These are phyloP conservation scores for Gigaspora rosea DNA, from an alignment of 192 early-diverging fungal genomes.

Conservation along the genomic window DNA sequence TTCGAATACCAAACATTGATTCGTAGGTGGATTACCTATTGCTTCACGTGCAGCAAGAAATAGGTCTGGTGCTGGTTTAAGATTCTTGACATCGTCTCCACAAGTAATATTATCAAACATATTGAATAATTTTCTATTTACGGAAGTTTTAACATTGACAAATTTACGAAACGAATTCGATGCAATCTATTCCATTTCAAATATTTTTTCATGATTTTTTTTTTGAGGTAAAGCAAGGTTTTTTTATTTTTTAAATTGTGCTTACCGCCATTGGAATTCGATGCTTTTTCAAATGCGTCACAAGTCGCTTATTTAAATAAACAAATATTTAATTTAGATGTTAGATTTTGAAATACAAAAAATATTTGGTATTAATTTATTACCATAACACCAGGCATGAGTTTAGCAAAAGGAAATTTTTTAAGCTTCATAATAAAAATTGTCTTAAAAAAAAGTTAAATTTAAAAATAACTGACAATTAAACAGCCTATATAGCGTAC, in stretches of 20 bases:
- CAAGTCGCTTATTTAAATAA: constrained; percentile 20
- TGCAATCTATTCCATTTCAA: constrained; percentile 57
- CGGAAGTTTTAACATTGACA: constrained; percentile 71
- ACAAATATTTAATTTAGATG: neutral
- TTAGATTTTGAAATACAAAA: neutral
- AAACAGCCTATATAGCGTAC: constrained; percentile 10
- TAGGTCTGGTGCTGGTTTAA: constrained; percentile 92
- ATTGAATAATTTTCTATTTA: constrained; percentile 70
- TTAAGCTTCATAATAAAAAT: neutral
- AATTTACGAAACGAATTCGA: constrained; percentile 78
- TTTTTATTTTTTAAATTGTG: neutral
- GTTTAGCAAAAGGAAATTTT: constrained; percentile 17
- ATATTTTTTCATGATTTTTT: neutral
- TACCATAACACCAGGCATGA: constrained; percentile 20
- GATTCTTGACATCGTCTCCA: constrained; percentile 83
- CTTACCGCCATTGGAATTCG: constrained; percentile 27
- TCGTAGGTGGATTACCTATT: constrained; percentile 52
- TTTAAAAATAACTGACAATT: constrained; percentile 1
- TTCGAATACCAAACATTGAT: constrained; percentile 90
- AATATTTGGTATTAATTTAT: neutral
- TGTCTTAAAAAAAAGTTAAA: neutral
- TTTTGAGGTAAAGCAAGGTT: neutral
- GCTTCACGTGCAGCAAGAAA: constrained; percentile 58
- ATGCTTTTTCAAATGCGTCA: constrained; percentile 5
- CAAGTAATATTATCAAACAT: constrained; percentile 84